A percentile compares a stretch with the other conserved stretches of the same genome.
Evolutionary conservation across 208 protist species (phyloP).

Genomic region (Phytomonas serpens): DNA sequence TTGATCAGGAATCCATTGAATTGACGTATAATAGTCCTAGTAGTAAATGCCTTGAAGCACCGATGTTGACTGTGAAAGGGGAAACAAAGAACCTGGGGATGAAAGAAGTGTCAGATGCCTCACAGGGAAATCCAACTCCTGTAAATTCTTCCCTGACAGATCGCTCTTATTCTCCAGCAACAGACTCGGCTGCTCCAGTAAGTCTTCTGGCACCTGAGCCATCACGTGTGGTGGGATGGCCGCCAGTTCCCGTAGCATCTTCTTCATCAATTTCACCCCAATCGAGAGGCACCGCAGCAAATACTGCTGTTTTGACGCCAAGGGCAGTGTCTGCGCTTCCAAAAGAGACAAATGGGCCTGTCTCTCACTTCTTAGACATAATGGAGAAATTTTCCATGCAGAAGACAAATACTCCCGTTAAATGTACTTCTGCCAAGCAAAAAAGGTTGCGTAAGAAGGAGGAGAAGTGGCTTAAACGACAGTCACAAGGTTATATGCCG

Average conservation of each 20-base stretch:
- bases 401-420: slow-evolving; percentile 4
- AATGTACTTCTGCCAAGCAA: slow-evolving; percentile 11
- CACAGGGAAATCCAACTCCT: not conserved
- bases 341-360: slow-evolving; percentile 11
- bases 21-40: not conserved
- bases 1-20: not conserved
- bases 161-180: not conserved
- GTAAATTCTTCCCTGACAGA: not conserved
- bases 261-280: not conserved
- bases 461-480: slow-evolving; percentile 3
- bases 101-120: not conserved
- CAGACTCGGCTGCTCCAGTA: not conserved
- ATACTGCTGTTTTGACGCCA: not conserved
- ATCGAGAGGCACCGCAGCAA: not conserved
- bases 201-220: slow-evolving; percentile 2
- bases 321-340: not conserved
- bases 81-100: not conserved
- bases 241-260: not conserved
- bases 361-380: slow-evolving; percentile 50
- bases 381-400: slow-evolving; percentile 36
- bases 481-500: not conserved
- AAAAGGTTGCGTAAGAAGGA: slow-evolving; percentile 18
- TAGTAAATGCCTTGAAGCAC: not conserved
- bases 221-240: not conserved
- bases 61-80: not conserved